phyloP scores from a whole-genome alignment of 129 eudicot genomes.

The Kitagawia praeruptora region DNA sequence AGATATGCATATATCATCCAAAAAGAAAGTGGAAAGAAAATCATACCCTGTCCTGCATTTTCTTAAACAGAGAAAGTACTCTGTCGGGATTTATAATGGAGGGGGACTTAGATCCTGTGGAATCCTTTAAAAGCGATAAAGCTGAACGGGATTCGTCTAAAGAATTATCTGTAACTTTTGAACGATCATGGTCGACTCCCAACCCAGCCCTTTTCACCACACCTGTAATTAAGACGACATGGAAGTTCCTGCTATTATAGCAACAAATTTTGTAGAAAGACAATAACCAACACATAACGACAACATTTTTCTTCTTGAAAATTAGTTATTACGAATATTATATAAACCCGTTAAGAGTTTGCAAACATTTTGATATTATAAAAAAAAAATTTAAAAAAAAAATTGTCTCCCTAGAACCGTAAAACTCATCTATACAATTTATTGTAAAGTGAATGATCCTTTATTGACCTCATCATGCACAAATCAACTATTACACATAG shows the following conservation, averaged over 20 bases:
- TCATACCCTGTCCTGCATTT: slow-evolving; percentile 72
- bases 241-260: background rate
- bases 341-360: background rate
- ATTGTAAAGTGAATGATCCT: background rate
- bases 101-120: slow-evolving; percentile 23
- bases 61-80: slow-evolving; percentile 61
- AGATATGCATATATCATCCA: background rate
- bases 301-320: background rate
- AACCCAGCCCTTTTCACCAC: slow-evolving; percentile 66
- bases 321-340: background rate
- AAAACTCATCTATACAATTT: background rate
- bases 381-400: background rate
- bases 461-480: background rate
- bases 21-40: slow-evolving; percentile 2
- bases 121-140: slow-evolving; percentile 49
- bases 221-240: slow-evolving; percentile 34
- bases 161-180: slow-evolving; percentile 36
- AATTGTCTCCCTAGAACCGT: background rate
- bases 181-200: slow-evolving; percentile 60
- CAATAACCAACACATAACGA: background rate
- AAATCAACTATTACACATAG: background rate
- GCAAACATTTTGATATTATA: background rate
- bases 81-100: slow-evolving; percentile 43
- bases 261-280: background rate
- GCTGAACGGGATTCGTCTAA: slow-evolving; percentile 38